Base-by-base conservation (phyloP, 2,329 filamentous ascomycete genomes). In the Ophiocordyceps camponoti-floridani region DNA sequence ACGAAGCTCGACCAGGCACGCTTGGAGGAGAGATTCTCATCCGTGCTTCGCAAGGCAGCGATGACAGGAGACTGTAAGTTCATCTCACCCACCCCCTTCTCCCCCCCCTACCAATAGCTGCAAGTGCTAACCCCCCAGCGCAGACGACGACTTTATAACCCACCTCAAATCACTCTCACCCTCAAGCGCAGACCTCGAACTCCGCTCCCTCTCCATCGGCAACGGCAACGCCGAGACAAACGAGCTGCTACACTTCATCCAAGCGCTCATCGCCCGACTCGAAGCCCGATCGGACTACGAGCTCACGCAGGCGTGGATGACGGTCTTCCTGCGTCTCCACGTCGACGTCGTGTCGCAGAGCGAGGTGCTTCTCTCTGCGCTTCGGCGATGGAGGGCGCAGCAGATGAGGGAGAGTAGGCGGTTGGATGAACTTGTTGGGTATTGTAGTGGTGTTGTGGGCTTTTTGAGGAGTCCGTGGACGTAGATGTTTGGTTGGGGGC, bases 271-370 rank as follows among this genome's bases (percentile, higher is more conserved):
- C 0, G 70, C 67, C 45, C 72, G 82, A 12, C 66, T 96, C 44
- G 63, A 67, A 40, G 68, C 75, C 43, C 77, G 80, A 50, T 75
- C 75, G 42, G 91, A 96, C 60, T 98, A 94, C 61, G 91, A 98
- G 63, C 71, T 98, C 37, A 83, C 86, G 14, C 88, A 96, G 62
- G 86, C 87, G 0, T 98, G 91, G 89, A 96, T 98, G 87, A 80
- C 82, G 2, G 89, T 96, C 1, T 94, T 96, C 56, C 59, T 98
- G 47, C 75, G 80, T 42, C 66, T 94, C 38, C 89, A 96, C 61
- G 74, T 73, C 49, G 73, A 77, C 50, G 50, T 70, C 35, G 62
- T 74, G 40, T 66, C 66, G 63, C 69, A 64, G 56, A 73, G 55
- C 59, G 63, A 66, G 50, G 54, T 60, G 28, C 60, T 89, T 13